Percentiles rank a stretch among this genome's conserved stretches.
Evolutionary conservation across 208 protist species (phyloP).

Genomic region (Leptomonas seymouri): DNA sequence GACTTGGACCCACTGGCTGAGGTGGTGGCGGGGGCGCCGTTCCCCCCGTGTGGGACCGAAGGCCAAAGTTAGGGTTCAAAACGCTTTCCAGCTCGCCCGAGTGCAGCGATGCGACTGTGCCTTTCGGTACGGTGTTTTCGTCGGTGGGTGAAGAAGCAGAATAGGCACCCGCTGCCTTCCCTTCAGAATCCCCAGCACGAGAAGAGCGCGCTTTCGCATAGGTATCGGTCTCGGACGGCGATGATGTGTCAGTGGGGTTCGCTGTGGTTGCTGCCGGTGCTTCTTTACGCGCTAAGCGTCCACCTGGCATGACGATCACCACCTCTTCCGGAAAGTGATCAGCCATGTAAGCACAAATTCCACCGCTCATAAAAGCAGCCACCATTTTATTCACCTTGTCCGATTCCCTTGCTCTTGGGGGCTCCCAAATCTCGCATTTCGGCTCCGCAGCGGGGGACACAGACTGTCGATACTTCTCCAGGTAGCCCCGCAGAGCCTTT

Average conservation of each 20-base stretch:
- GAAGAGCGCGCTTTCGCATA: too few species aligned
- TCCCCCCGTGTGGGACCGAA: neutral
- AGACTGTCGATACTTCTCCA: neutral
- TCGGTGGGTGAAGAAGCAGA: too few species aligned
- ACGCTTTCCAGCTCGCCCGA: too few species aligned
- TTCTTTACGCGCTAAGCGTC: neutral
- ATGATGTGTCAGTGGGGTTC: too few species aligned
- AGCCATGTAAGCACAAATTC: neutral
- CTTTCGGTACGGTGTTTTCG: too few species aligned
- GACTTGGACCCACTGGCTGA: constrained; percentile 10
- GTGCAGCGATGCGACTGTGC: neutral
- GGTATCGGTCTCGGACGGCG: too few species aligned
- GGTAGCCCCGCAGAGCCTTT: neutral
- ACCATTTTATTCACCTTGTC: neutral
- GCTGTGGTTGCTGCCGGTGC: too few species aligned
- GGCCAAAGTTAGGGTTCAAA: neutral
- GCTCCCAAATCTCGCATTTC: neutral
- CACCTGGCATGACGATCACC: constrained; percentile 8
- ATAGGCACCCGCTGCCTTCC: too few species aligned
- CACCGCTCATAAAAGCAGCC: neutral
- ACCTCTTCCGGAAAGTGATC: constrained; percentile 19
- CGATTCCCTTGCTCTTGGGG: neutral
- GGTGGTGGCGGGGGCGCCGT: constrained; percentile 38
- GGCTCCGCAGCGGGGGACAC: neutral
- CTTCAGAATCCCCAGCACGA: too few species aligned